Conservation (phyloP, 495 filamentous ascomycete species). For the Podospora sp. region DNA sequence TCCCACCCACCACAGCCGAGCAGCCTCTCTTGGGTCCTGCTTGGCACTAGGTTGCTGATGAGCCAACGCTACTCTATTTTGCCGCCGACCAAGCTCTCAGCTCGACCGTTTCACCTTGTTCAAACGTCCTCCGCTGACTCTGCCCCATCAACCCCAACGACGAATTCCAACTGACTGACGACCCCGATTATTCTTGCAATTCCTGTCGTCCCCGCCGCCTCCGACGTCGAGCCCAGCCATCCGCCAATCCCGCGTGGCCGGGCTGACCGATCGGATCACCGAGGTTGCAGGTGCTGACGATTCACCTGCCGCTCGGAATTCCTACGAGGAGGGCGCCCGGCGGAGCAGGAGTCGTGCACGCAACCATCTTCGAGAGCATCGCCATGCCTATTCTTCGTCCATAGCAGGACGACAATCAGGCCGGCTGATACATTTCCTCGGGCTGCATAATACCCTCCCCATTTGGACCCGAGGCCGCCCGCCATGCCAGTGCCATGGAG, state of each 20-base stretch:
- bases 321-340: not conserved
- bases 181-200: not conserved
- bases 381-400: conserved; percentile 29
- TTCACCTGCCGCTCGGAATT: not conserved
- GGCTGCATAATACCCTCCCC: not conserved
- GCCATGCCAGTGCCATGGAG: conserved; percentile 17
- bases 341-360: not conserved
- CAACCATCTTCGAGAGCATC: conserved; percentile 6
- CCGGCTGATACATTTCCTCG: conserved; percentile 19
- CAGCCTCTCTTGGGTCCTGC: conserved; percentile 16
- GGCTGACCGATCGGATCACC: conserved; percentile 12
- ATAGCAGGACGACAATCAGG: conserved; percentile 24
- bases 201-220: not conserved
- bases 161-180: not conserved
- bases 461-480: not conserved
- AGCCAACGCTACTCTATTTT: not conserved
- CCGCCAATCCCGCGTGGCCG: not conserved
- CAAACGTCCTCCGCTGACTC: not conserved
- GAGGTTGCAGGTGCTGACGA: conserved; percentile 14
- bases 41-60: conserved; percentile 11
- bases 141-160: not conserved
- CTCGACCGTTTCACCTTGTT: conserved; percentile 10
- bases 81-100: not conserved
- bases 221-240: not conserved
- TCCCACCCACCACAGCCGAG: conserved; percentile 10